Conservation (phyloP, 805 yeast species). For the Debaryomyces hansenii region DNA sequence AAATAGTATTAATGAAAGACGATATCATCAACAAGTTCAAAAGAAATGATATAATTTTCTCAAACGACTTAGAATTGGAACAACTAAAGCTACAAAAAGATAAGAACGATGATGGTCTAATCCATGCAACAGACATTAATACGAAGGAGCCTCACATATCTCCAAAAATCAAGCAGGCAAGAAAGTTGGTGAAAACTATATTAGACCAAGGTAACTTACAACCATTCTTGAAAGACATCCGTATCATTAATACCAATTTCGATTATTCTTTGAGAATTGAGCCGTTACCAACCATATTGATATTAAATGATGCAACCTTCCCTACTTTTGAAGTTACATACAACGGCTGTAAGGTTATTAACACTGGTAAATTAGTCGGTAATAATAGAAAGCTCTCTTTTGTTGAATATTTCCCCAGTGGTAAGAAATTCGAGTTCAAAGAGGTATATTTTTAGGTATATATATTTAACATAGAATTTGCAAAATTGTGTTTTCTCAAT, state of each 20-base stretch:
- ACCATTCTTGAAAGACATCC: slow-evolving; percentile 64
- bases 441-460: slow-evolving; percentile 36
- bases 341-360: slow-evolving; percentile 78
- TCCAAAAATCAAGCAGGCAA: slow-evolving; percentile 54
- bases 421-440: slow-evolving; percentile 50
- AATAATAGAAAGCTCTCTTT: slow-evolving; percentile 51
- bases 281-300: slow-evolving; percentile 69
- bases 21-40: slow-evolving; percentile 69
- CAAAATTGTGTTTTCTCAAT: neutral
- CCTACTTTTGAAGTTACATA: slow-evolving; percentile 74
- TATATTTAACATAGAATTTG: neutral
- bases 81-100: slow-evolving; percentile 21
- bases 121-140: slow-evolving; percentile 14
- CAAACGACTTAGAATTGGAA: slow-evolving; percentile 34
- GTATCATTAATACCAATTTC: slow-evolving; percentile 68
- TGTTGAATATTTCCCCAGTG: slow-evolving; percentile 69
- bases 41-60: slow-evolving; percentile 63
- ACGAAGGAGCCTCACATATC: slow-evolving; percentile 28
- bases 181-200: slow-evolving; percentile 74
- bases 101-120: slow-evolving; percentile 19
- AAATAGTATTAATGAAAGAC: slow-evolving; percentile 72
- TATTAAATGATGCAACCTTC: slow-evolving; percentile 70
- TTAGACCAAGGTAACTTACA: slow-evolving; percentile 86
- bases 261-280: slow-evolving; percentile 69
- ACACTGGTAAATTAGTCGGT: slow-evolving; percentile 58